phyloP scores from a whole-genome alignment of 768 basidiomycete species.

The Galerina marginata region DNA sequence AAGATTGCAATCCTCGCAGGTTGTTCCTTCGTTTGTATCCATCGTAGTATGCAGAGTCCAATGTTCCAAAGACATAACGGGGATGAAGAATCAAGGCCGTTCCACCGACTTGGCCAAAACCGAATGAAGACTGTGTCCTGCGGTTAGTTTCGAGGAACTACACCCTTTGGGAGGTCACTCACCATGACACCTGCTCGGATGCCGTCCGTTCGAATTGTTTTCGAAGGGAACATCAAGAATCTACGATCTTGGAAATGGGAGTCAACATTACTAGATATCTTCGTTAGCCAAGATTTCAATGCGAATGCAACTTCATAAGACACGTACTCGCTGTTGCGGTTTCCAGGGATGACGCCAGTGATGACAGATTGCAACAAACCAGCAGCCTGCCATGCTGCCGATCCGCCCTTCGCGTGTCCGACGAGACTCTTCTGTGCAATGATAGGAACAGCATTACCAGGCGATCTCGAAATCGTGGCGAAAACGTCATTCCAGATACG shows the following conservation, averaged over 20 bases:
- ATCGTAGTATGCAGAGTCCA: conserved; percentile 79
- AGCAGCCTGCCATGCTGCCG: conserved; percentile 97
- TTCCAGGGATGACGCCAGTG: conserved; percentile 91
- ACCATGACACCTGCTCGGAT: conserved; percentile 89
- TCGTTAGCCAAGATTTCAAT: conserved; percentile 2
- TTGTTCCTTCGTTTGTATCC: conserved; percentile 76
- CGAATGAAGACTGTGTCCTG: conserved; percentile 81
- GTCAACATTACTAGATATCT: conserved; percentile 79
- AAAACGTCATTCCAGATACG: conserved; percentile 97
- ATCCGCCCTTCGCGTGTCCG: conserved; percentile 98
- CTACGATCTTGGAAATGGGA: conserved; percentile 88
- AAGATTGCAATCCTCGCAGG: conserved; percentile 69
- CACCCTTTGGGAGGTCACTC: conserved; percentile 24
- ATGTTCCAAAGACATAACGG: conserved; percentile 84
- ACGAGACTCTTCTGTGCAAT: conserved; percentile 98
- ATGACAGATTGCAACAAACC: conserved; percentile 87
- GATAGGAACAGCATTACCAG: conserved; percentile 96
- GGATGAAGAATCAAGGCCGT: conserved; percentile 89
- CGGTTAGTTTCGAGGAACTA: background rate
- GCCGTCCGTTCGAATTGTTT: conserved; percentile 92
- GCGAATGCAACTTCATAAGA: background rate
- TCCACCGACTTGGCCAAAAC: conserved; percentile 99
- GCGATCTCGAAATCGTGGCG: conserved; percentile 83
- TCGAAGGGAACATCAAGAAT: conserved; percentile 96
- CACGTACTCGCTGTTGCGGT: conserved; percentile 94